A percentile compares a stretch with the other conserved stretches of the same genome.
Conservation (phyloP, 2,329 filamentous ascomycete genomes). For the Colletotrichum theobromicola region DNA sequence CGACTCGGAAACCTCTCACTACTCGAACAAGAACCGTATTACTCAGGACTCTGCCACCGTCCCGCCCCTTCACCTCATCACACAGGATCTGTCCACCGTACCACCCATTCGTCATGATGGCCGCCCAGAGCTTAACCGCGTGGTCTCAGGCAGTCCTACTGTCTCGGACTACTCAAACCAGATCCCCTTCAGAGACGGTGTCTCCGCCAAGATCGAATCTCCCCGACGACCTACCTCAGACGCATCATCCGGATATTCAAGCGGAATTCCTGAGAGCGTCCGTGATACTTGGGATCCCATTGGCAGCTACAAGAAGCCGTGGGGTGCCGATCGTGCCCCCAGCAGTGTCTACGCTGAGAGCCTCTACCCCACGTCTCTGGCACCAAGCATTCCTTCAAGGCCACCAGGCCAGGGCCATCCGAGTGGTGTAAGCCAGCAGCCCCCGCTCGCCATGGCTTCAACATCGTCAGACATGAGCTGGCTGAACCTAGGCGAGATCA, state of each 20-base stretch:
- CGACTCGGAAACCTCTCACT: conserved; percentile 63
- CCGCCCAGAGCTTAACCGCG: conserved; percentile 66
- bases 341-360: conserved; percentile 58
- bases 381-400: conserved; percentile 37
- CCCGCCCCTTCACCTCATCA: conserved; percentile 67
- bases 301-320: conserved; percentile 43
- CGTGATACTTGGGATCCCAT: conserved; percentile 61
- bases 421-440: conserved; percentile 50
- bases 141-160: conserved; percentile 73
- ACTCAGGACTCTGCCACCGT: conserved; percentile 74
- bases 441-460: conserved; percentile 54
- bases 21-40: conserved; percentile 55
- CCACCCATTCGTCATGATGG: conserved; percentile 71
- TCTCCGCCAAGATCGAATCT: conserved; percentile 64
- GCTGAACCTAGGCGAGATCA: conserved; percentile 70
- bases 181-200: conserved; percentile 58
- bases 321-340: conserved; percentile 55
- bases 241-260: conserved; percentile 64
- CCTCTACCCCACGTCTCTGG: conserved; percentile 47
- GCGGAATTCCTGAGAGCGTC: conserved; percentile 69
- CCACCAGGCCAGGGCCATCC: conserved; percentile 28
- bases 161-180: conserved; percentile 64
- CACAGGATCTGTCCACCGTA: conserved; percentile 70
- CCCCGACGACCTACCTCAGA: conserved; percentile 50
- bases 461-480: conserved; percentile 76